These are phyloP conservation scores for Arabidopsis arenosa DNA, from an alignment of 345 rosid genomes.

Conservation along the genomic window DNA sequence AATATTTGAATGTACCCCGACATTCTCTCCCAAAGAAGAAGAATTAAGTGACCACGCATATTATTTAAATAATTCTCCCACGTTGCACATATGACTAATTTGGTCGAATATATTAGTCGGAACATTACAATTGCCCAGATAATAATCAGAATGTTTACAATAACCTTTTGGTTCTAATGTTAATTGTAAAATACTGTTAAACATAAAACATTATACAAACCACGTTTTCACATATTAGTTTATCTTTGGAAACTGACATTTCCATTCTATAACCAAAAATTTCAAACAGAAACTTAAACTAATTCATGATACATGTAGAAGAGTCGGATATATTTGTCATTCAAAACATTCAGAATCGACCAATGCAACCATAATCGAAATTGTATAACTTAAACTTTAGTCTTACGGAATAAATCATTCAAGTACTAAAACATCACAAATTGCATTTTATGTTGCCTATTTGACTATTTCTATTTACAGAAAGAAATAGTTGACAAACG, in stretches of 20 bases:
- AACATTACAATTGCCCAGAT: not conserved
- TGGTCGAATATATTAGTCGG: not conserved
- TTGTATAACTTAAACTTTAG: not conserved
- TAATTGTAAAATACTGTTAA: no score
- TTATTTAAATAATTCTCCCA: constrained; percentile 5
- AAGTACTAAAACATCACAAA: not conserved
- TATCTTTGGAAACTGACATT: not conserved
- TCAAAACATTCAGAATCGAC: not conserved
- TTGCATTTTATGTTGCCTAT: not conserved
- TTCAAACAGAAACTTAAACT: not conserved
- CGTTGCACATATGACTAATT: not conserved
- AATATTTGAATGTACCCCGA: no score
- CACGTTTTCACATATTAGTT: not conserved
- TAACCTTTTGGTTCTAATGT: no score
- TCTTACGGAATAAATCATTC: not conserved
- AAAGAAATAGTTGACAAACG: not conserved
- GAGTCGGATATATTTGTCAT: not conserved
- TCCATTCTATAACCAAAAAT: not conserved
- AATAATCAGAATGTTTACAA: not conserved
- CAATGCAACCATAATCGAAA: not conserved
- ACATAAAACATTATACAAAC: no score
- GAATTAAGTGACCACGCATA: not conserved
- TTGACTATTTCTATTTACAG: not conserved
- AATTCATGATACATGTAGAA: not conserved
- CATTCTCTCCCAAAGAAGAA: not conserved